phyloP scores from a whole-genome alignment of 805 yeast species.

The Maudiozyma saulgeensis region DNA sequence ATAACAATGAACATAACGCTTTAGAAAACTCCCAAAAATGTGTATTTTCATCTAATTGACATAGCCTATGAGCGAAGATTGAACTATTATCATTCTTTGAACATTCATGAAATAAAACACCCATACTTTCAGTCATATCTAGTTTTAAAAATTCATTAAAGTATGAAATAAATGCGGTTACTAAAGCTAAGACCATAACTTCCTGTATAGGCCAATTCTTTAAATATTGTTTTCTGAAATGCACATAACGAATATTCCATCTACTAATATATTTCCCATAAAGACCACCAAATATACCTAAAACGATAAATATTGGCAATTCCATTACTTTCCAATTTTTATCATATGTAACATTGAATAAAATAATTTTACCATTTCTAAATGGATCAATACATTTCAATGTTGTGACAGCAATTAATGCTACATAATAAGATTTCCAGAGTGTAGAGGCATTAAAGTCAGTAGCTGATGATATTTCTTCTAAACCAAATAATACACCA shows the following conservation, averaged over 20 bases:
- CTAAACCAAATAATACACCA: constrained; percentile 88
- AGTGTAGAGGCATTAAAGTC: constrained; percentile 67
- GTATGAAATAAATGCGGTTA: constrained; percentile 72
- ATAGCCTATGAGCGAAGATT: constrained; percentile 34
- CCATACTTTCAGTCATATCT: constrained; percentile 97
- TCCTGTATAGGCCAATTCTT: constrained; percentile 45
- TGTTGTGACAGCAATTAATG: constrained; percentile 76
- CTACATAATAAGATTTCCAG: constrained; percentile 88
- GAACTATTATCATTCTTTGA: constrained; percentile 26
- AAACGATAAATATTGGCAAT: constrained; percentile 61
- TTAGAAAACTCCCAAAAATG: constrained; percentile 19
- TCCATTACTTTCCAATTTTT: constrained; percentile 82
- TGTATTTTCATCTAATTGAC: constrained; percentile 29
- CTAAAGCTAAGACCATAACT: constrained; percentile 51
- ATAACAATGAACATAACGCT: constrained; percentile 43
- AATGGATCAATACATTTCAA: constrained; percentile 81
- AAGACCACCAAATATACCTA: constrained; percentile 88
- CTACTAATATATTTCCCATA: constrained; percentile 74
- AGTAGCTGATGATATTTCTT: constrained; percentile 66
- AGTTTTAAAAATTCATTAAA: constrained; percentile 70
- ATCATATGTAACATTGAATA: constrained; percentile 86
- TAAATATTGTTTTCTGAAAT: constrained; percentile 65
- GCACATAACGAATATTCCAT: constrained; percentile 65
- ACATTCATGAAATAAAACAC: constrained; percentile 79
- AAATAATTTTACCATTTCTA: constrained; percentile 85